Evolutionary conservation across 1,284 basidiomycete species (phyloP), one percentile per base, ranked within the genome.

Genomic region (Phellopilus nigrolimitatus): DNA sequence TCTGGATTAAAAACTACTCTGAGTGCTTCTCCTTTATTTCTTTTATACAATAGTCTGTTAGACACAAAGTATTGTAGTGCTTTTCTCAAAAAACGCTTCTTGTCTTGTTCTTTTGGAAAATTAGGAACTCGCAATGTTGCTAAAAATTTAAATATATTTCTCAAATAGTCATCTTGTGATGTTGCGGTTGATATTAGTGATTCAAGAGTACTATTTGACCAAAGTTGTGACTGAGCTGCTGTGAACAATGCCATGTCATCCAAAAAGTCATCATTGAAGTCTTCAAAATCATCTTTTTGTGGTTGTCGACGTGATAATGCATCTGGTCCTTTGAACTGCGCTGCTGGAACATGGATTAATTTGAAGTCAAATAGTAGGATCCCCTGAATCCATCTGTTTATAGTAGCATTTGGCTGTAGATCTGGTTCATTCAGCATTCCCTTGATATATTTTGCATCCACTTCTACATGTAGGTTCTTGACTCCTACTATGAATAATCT

Each of bases 81-180:
- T n/a, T n/a, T n/a, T n/a, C n/a, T n/a, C n/a, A n/a, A n/a, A n/a
- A n/a, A n/a, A n/a, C n/a, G n/a, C n/a, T n/a, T n/a, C n/a, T n/a
- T n/a, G n/a, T n/a, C n/a, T n/a, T n/a, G n/a, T 48, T 0, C 64
- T 62, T 44, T 61, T 54, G 45, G 68, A 66, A 6, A 64, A 63
- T 2, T 60, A 28, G 1, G 24, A 3, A 5, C 10, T 15, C 21
- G 22, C 39, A 12, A 17, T 13, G 4, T 4, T 22, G 15, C n/a
- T n/a, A n/a, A n/a, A n/a, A n/a, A n/a, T n/a, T n/a, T n/a, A n/a
- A n/a, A n/a, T n/a, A n/a, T n/a, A n/a, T n/a, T n/a, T n/a, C n/a
- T n/a, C n/a, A n/a, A n/a, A n/a, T n/a, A n/a, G n/a, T n/a, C n/a
- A n/a, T n/a, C n/a, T n/a, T n/a, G n/a, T n/a, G n/a, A n/a, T n/a